phyloP scores from a whole-genome alignment of 2,329 filamentous ascomycete genomes.

The Rutstroemia sp. region DNA sequence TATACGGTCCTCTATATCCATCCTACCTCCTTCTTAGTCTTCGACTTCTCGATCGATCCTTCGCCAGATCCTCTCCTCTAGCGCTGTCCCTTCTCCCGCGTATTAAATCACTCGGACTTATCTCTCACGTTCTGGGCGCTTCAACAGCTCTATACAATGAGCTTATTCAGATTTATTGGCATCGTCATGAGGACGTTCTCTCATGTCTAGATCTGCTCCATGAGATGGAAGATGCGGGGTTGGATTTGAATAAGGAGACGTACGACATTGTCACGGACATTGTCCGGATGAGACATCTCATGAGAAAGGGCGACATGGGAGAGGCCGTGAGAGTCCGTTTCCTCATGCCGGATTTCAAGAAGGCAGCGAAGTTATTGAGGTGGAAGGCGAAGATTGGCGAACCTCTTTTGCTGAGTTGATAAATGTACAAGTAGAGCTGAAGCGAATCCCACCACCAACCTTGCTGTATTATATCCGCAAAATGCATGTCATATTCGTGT shows the following conservation, averaged over 20 bases:
- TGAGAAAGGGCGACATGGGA: slow-evolving; percentile 17
- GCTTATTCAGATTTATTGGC: slow-evolving; percentile 55
- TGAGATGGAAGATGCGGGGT: slow-evolving; percentile 28
- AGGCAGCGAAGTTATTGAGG: slow-evolving; percentile 11
- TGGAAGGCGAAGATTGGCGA: slow-evolving; percentile 22
- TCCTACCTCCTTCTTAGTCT: slow-evolving; percentile 51
- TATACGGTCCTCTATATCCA: slow-evolving; percentile 59
- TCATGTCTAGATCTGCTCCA: slow-evolving; percentile 19
- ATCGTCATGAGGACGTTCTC: slow-evolving; percentile 45
- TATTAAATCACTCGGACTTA: slow-evolving; percentile 59
- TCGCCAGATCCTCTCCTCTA: slow-evolving; percentile 49
- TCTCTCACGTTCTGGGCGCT: slow-evolving; percentile 64
- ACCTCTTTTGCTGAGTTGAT: background rate
- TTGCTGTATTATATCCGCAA: background rate
- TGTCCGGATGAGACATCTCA: slow-evolving; percentile 12
- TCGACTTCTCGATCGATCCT: slow-evolving; percentile 48
- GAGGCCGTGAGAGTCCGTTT: slow-evolving; percentile 19
- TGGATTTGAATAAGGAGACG: slow-evolving; percentile 28
- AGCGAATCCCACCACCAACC: background rate
- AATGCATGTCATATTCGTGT: no score
- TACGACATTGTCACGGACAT: slow-evolving; percentile 22
- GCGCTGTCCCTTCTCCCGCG: slow-evolving; percentile 56
- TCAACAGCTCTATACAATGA: slow-evolving; percentile 64
- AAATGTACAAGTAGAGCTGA: slow-evolving; percentile 2
- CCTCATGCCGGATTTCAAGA: slow-evolving; percentile 25